Evolutionary conservation across 2,329 filamentous ascomycete genomes (phyloP).

Genomic region (Diaporthe sp.): DNA sequence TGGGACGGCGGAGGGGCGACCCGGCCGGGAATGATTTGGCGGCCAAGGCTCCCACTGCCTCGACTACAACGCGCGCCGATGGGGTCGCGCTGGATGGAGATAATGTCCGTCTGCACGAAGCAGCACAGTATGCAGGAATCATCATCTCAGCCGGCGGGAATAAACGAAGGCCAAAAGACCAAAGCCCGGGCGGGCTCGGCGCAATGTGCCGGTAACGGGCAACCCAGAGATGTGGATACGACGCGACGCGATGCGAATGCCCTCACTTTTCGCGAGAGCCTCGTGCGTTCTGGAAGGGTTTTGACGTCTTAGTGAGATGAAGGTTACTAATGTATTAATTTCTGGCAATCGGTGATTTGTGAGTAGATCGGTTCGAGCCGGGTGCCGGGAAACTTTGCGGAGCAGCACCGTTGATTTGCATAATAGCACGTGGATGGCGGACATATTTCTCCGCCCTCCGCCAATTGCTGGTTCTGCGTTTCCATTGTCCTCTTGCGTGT

Average conservation of each 20-base stretch:
- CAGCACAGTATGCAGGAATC: neutral
- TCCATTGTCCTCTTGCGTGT: neutral
- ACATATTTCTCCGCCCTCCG: neutral
- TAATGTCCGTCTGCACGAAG: neutral
- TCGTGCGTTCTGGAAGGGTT: neutral
- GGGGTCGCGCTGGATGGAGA: neutral
- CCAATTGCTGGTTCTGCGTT: neutral
- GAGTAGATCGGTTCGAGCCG: slow-evolving; percentile 21
- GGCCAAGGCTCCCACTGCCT: neutral
- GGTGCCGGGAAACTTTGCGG: neutral
- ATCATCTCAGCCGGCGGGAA: neutral
- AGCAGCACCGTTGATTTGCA: slow-evolving; percentile 11
- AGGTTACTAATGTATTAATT: neutral
- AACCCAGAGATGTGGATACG: neutral
- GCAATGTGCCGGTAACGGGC: neutral
- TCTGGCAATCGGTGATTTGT: neutral
- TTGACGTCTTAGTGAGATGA: neutral
- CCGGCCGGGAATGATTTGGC: neutral
- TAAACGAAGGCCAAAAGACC: neutral
- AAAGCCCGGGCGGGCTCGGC: neutral
- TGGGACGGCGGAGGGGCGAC: neutral
- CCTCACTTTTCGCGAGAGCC: neutral
- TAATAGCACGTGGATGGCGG: slow-evolving; percentile 13
- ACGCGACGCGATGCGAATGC: neutral
- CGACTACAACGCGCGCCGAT: neutral